A percentile compares a stretch with the other conserved stretches of the same genome.
phyloP scores from a whole-genome alignment of 331 rosid species.

The Arachis monticola region DNA sequence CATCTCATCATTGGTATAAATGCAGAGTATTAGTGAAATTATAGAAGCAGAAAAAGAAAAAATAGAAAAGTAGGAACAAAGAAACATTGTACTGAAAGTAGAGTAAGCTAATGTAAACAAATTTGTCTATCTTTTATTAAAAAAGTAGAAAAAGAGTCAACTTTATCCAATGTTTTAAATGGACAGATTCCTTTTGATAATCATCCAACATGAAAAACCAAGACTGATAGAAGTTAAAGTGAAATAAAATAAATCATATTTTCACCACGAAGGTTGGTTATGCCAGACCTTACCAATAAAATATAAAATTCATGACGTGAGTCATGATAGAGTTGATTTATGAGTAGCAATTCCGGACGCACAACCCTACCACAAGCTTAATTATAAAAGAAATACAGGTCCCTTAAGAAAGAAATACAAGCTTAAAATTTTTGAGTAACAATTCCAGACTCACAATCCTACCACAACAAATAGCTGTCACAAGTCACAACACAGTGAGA shows the following conservation, averaged over 20 bases:
- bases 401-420: no score
- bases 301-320: slow-evolving; percentile 15
- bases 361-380: no score
- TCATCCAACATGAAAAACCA: slow-evolving; percentile 9
- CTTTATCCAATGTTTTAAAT: slow-evolving; percentile 5
- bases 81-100: slow-evolving; percentile 17
- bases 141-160: background rate
- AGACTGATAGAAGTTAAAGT: background rate
- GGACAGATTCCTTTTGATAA: background rate
- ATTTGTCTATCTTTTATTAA: background rate
- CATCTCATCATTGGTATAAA: slow-evolving; percentile 23
- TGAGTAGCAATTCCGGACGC: background rate
- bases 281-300: slow-evolving; percentile 5
- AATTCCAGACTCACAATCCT: background rate
- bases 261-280: background rate
- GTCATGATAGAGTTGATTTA: slow-evolving; percentile 17
- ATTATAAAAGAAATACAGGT: no score
- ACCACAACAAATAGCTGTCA: slow-evolving; percentile 16
- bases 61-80: background rate
- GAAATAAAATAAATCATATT: background rate
- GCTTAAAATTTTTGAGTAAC: background rate
- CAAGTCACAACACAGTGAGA: slow-evolving; percentile 4
- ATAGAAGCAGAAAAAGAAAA: slow-evolving; percentile 8
- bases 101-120: slow-evolving; percentile 19
- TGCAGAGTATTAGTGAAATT: slow-evolving; percentile 16